A percentile compares a stretch with the other conserved stretches of the same genome.
Conservation (phyloP, 106 monocot genomes). For the Posidonia australis region DNA sequence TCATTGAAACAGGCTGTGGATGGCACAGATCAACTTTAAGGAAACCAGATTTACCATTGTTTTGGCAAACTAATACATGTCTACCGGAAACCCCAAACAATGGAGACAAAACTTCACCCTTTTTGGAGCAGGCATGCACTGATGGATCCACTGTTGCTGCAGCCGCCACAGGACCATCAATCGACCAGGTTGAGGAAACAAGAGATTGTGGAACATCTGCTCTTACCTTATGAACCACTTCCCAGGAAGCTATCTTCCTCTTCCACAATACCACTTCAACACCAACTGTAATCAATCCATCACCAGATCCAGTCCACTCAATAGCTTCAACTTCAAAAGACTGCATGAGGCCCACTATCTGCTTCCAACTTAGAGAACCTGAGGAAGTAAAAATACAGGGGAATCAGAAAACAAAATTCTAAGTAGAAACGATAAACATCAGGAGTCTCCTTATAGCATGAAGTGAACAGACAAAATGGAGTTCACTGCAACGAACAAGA, state of each 20-base stretch:
- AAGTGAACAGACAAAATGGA: no score
- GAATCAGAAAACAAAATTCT: background rate
- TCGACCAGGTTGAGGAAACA: constrained; percentile 63
- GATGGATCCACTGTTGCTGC: constrained; percentile 21
- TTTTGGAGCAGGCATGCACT: background rate
- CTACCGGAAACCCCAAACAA: constrained; percentile 17
- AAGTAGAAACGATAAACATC: background rate
- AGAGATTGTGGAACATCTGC: constrained; percentile 49
- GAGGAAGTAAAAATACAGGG: constrained; percentile 6
- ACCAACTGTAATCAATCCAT: constrained; percentile 63
- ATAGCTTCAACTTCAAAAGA: constrained; percentile 52
- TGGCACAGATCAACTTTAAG: constrained; percentile 43
- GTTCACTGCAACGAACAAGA: no score
- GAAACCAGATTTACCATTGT: constrained; percentile 34
- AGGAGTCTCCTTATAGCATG: background rate
- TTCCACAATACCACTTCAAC: constrained; percentile 52
- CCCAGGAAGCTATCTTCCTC: constrained; percentile 47
- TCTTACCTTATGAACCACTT: constrained; percentile 46
- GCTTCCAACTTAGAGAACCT: constrained; percentile 73
- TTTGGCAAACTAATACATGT: constrained; percentile 47
- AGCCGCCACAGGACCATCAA: constrained; percentile 63
- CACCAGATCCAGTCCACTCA: constrained; percentile 79
- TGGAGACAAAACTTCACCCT: constrained; percentile 1
- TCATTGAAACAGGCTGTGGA: constrained; percentile 66
- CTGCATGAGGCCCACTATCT: constrained; percentile 39